phyloP scores from a whole-genome alignment of 805 yeast species.

The Zygosaccharomyces lentus region DNA sequence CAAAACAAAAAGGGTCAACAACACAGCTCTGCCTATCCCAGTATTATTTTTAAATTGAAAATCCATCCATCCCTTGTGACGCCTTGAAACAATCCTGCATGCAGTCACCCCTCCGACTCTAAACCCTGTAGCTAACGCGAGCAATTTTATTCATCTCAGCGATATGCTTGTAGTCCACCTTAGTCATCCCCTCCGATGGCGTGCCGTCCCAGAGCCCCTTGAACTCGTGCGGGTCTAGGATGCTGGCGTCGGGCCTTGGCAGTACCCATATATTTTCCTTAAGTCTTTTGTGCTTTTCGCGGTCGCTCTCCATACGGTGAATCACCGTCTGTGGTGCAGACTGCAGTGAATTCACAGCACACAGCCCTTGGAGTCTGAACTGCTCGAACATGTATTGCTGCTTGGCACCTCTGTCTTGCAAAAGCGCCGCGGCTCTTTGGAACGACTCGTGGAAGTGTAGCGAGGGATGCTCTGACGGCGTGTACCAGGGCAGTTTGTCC shows the following conservation, averaged over 20 bases:
- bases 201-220: constrained; percentile 40
- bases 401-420: constrained; percentile 12
- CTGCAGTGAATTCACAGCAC: constrained; percentile 6
- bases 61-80: no score
- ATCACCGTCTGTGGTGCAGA: constrained; percentile 50
- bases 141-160: constrained; percentile 54
- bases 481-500: constrained; percentile 10
- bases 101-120: background rate
- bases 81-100: no score
- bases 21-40: no score
- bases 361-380: constrained; percentile 9
- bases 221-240: constrained; percentile 46
- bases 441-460: constrained; percentile 8
- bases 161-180: constrained; percentile 48
- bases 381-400: constrained; percentile 13
- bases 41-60: no score
- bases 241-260: constrained; percentile 37
- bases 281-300: constrained; percentile 82
- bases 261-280: constrained; percentile 81
- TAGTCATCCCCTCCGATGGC: constrained; percentile 35
- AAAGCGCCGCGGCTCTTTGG: constrained; percentile 7
- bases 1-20: no score
- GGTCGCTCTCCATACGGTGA: constrained; percentile 83
- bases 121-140: constrained; percentile 42
- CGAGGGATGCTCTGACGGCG: constrained; percentile 3